phyloP scores from a whole-genome alignment of 2,329 filamentous ascomycete species.

The Calycina herbarum region DNA sequence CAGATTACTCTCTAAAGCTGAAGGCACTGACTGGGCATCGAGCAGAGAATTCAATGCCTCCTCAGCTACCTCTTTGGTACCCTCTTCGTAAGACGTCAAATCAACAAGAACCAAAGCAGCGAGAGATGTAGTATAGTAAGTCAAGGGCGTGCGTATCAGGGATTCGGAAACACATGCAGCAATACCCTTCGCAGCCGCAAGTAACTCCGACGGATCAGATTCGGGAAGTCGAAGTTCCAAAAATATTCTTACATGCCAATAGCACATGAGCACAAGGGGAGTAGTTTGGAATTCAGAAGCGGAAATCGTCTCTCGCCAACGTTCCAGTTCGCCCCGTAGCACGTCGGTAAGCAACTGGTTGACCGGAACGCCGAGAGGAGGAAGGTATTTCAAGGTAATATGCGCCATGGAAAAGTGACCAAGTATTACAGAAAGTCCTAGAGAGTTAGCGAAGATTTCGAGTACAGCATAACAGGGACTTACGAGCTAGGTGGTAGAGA shows the following conservation, averaged over 20 bases:
- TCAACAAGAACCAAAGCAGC: slow-evolving; percentile 61
- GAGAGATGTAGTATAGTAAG: slow-evolving; percentile 65
- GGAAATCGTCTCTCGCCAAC: slow-evolving; percentile 65
- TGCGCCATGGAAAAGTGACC: slow-evolving; percentile 53
- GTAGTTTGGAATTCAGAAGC: slow-evolving; percentile 48
- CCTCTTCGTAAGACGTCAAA: slow-evolving; percentile 53
- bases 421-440: slow-evolving; percentile 59
- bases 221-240: slow-evolving; percentile 60
- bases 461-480: slow-evolving; percentile 40
- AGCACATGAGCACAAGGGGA: slow-evolving; percentile 63
- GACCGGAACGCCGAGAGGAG: slow-evolving; percentile 43
- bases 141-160: slow-evolving; percentile 59
- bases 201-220: slow-evolving; percentile 55
- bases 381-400: slow-evolving; percentile 45
- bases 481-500: slow-evolving; percentile 65
- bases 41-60: slow-evolving; percentile 56
- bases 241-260: slow-evolving; percentile 69
- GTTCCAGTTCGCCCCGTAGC: slow-evolving; percentile 59
- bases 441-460: slow-evolving; percentile 11
- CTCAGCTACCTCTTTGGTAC: slow-evolving; percentile 56
- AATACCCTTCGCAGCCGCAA: slow-evolving; percentile 61
- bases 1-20: slow-evolving; percentile 58
- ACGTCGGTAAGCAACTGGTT: slow-evolving; percentile 49
- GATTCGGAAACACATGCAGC: slow-evolving; percentile 58
- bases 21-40: slow-evolving; percentile 50